These are phyloP conservation scores for Cryphonectria carpinicola DNA, from an alignment of 2,329 filamentous ascomycete species.

Conservation along the genomic window DNA sequence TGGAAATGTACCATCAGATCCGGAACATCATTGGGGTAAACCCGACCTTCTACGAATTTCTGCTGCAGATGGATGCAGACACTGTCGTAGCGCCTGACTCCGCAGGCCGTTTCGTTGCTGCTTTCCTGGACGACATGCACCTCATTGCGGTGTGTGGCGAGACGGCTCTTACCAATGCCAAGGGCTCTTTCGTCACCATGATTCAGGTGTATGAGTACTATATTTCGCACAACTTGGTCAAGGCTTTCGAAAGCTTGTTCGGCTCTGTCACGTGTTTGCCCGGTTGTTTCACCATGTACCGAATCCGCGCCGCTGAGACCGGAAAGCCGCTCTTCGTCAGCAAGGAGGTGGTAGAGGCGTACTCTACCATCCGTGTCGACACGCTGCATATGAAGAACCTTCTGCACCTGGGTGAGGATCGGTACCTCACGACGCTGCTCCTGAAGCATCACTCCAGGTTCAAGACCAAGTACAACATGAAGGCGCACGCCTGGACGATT, in stretches of 20 bases:
- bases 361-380: slow-evolving; percentile 92
- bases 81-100: slow-evolving; percentile 91
- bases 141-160: slow-evolving; percentile 96
- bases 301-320: slow-evolving; percentile 89
- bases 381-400: slow-evolving; percentile 99
- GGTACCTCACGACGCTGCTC: slow-evolving; percentile 92
- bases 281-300: slow-evolving; percentile 99
- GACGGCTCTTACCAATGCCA: slow-evolving; percentile 89
- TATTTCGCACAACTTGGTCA: slow-evolving; percentile 95
- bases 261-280: slow-evolving; percentile 97
- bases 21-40: slow-evolving; percentile 99
- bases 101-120: slow-evolving; percentile 86
- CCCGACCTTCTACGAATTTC: slow-evolving; percentile 96
- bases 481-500: slow-evolving; percentile 94
- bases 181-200: slow-evolving; percentile 94
- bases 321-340: slow-evolving; percentile 97
- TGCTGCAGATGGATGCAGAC: slow-evolving; percentile 96
- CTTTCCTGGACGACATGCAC: slow-evolving; percentile 88
- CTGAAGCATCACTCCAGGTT: slow-evolving; percentile 91
- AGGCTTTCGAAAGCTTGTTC: slow-evolving; percentile 97
- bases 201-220: slow-evolving; percentile 99
- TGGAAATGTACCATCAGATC: slow-evolving; percentile 99
- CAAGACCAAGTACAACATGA: slow-evolving; percentile 97
- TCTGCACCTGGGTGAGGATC: slow-evolving; percentile 94
- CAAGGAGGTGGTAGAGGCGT: slow-evolving; percentile 84